Evolutionary conservation across 2,329 filamentous ascomycete genomes (phyloP), one percentile per base, ranked within the genome.

Genomic region (Truncatella angustata): DNA sequence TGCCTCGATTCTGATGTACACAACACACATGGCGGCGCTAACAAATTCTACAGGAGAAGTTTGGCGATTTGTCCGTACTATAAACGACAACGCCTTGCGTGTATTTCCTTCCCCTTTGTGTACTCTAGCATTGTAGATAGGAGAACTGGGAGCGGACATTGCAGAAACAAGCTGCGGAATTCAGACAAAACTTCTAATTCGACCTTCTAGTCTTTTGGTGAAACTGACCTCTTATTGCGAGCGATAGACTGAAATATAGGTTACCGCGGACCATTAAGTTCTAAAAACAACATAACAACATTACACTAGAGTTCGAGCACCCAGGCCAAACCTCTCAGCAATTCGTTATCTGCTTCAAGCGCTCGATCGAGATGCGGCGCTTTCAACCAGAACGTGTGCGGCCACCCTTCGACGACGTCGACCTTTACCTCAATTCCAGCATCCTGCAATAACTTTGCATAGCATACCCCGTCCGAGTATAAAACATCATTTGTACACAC

Each of bases 41-140:
- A 80, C 88, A 72, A 87, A 52, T 58, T 56, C 61, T 67, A 62
- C 67, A 97, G 93, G 94, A 99, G 85, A 96, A 92, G 84, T 99
- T 97, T 77, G 94, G 94, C 80, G 92, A 97, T 73, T 86, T 97
- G 66, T 93, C 94, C 66, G 79, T 96, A 66, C 81, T 97, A 74
- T 99, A 96, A 85, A 83, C n/a, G n/a, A n/a, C n/a, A n/a, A n/a
- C 58, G 51, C 58, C 56, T 59, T 54, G 57, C 60, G 64, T 61
- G 63, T 64, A 63, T 64, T 68, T 68, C 67, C 68, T 63, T 77
- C 77, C 73, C 74, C 71, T 75, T 79, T 77, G 73, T 85, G 79
- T 82, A 82, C 77, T 84, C 78, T 86, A 86, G 81, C 80, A 82
- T 81, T 85, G 81, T 86, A 86, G 81, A 85, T 84, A 83, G 71